Evolutionary conservation across 129 eudicot species (phyloP), one percentile per base, ranked within the genome.

Genomic region (Ambrosia artemisiifolia): DNA sequence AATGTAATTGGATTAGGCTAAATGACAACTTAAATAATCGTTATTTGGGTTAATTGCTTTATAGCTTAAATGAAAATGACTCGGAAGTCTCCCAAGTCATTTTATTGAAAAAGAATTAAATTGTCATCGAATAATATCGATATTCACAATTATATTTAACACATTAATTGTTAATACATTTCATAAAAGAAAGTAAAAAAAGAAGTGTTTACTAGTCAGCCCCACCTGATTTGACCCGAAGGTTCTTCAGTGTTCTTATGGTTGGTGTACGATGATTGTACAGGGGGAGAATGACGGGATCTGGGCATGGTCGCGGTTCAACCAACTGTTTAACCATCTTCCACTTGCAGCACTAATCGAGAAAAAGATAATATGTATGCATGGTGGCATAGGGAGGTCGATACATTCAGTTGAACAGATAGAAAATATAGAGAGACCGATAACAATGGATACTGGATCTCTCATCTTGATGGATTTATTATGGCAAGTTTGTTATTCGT

Each of bases 391-490:
- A 48, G 98, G 98, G 78, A 85, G 98, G 85, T 94, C 98, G 24
- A 94, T 94, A 80, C 85, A 94, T 80, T 81, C 83, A 28, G 96
- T 94, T 40, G 98, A 94, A 76, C 98, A 94, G 75, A 94, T 94
- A 70, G 98, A 94, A 89, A 94, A 90, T 72, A 80, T 94, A 71
- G 92, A 94, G 82, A 94, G 98, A 72, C 98, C 98, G n/a, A 94
- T 94, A 78, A 94, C 97, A 18, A 94, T 94, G 98, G 98, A 94
- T 88, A 95, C 97, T 33, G 98, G 98, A 66, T 94, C 98, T 42
- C 80, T 94, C 51, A 62, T 94, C 82, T 80, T 94, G 30, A 94
- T 94, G 98, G 98, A 94, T 79, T 78, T 94, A 53, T 65, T 94
- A 73, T 94, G 98, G 98, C 83, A 84, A 63, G 79, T 54, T 71